phyloP scores from a whole-genome alignment of 2,329 filamentous ascomycete species.

The Graphiopsis chlorocephala region DNA sequence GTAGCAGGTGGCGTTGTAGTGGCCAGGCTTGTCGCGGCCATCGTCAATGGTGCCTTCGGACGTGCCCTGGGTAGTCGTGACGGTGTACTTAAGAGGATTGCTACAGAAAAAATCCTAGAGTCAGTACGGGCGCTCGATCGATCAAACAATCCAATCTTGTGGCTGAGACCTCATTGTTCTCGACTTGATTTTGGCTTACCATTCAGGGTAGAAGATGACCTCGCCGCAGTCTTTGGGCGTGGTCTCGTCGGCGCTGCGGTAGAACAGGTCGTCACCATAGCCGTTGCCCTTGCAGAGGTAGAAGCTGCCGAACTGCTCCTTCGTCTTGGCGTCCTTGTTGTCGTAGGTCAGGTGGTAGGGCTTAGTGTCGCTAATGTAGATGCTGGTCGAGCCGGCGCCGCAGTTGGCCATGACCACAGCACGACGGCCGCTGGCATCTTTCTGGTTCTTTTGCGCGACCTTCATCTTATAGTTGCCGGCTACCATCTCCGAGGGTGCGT shows the following conservation, averaged over 20 bases:
- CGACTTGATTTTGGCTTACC: not conserved
- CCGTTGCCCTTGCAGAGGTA: constrained; percentile 4
- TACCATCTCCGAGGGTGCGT: not conserved
- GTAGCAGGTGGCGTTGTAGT: constrained; percentile 5
- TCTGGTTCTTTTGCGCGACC: constrained; percentile 4
- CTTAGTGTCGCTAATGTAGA: constrained; percentile 1
- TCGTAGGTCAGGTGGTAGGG: constrained; percentile 12
- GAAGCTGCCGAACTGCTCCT: constrained; percentile 12
- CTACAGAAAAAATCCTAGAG: not conserved
- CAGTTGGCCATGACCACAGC: constrained; percentile 7
- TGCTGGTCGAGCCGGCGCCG: constrained; percentile 8
- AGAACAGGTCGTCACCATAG: constrained; percentile 2
- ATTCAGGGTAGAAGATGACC: constrained; percentile 13
- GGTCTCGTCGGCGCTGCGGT: constrained; percentile 9
- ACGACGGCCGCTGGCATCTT: not conserved
- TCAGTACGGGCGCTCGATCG: not conserved
- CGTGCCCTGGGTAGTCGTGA: not conserved
- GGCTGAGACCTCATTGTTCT: no score
- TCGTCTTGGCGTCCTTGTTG: constrained; percentile 10
- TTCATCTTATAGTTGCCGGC: constrained; percentile 1
- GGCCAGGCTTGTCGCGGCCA: not conserved
- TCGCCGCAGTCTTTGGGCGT: constrained; percentile 7
- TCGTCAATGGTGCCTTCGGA: not conserved
- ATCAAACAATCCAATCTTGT: not conserved
- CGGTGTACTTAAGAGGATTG: constrained; percentile 1